Base-by-base conservation (phyloP, 2,329 filamentous ascomycete species). In the Xylariaceae sp. region DNA sequence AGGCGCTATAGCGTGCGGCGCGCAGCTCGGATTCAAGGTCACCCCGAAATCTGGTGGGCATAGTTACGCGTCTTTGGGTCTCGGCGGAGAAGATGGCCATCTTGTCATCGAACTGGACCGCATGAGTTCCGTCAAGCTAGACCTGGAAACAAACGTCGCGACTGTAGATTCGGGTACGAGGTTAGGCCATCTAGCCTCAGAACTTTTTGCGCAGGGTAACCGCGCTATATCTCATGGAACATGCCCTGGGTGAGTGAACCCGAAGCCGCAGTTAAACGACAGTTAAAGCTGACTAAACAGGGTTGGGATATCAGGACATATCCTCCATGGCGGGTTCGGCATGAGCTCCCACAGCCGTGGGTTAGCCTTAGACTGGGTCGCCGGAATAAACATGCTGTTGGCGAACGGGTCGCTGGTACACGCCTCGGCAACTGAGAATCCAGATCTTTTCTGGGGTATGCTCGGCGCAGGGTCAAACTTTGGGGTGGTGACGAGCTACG, bases 11-110 rank as follows among this genome's bases (percentile, higher is more conserved):
- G 63, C 71, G 20, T 81, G 78, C 62, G 78, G 77, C 40, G 64
- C 65, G n/a, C 60, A 73, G 54, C 64, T 70, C 20, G 67, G 68
- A 7, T 68, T 77, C 50, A 78, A 77, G 63, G 77, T 80, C 2
- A 76, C 76, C 23, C 74, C 77, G 18, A 77, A 76, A 59, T 71
- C 73, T 37, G 79, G 79, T 32, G 79, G 79, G n/a, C 79, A 81
- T 61, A 79, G 76, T 4, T 81, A 80, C 62, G 77, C 75, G 19
- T 76, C 74, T 10, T 75, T 73, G 57, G 76, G 75, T 49, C 72
- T 76, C 7, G 77, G 77, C 40, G 78, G 77, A 9, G 72, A 77
- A 56, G 72, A 80, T 52, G 79, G 78, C 1, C 71, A 73, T 52
- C 72, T 80, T 56, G 72, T 80, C 48, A 74, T 81, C 50, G 71